Base-by-base conservation (phyloP, 2,329 filamentous ascomycete species). In the Lachnellula hyalina region DNA sequence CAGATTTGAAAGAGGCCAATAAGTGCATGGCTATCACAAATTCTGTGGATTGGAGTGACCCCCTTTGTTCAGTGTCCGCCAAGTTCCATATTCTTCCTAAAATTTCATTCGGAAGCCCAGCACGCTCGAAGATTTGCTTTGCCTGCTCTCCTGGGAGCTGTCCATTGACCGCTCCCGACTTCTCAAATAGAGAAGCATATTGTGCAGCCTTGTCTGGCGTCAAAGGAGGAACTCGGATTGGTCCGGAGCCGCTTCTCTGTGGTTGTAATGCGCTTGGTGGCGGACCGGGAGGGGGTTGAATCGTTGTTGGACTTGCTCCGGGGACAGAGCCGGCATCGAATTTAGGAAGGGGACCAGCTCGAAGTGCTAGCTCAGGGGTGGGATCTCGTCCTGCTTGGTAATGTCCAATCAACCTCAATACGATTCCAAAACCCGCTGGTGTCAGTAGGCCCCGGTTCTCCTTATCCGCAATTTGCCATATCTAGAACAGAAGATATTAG, bases 11-110 rank as follows among this genome's bases (percentile, higher is more conserved):
- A 12, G 91, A 96, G 14, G 90, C 93, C 59, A 99, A 79, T 57
- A 99, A 77, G 71, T 99, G 94, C 94, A 99, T 99, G 46, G 94
- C 94, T 67, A 99, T 95, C 68, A 96, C 89, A 70, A 99, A 99
- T 66, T 97, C 94, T 14, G 91, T 93, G 64, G 86, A 80, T 55
- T 92, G 88, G 36, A 99, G 79, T 34, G 87, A 85, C 49, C 94
- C 94, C 51, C 92, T 85, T 73, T 96, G 91, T 72, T 96, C 92
- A 0, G 90, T 94, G 70, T 99, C 94, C 21, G 92, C 88, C 58
- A 99, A 80, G 65, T 89, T 91, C 94, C 94, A 99, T 75, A 99
- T 96, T 63, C 88, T 85, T n/a, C 92, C 92, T 34, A 99, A 79
- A 11, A 89, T 81, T 64, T 97, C 91, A 69, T 95, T 96, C 5